A percentile compares a stretch with the other conserved stretches of the same genome.
Conservation (phyloP, 75 land plant genomes). For the Isoetes taiwanensis region DNA sequence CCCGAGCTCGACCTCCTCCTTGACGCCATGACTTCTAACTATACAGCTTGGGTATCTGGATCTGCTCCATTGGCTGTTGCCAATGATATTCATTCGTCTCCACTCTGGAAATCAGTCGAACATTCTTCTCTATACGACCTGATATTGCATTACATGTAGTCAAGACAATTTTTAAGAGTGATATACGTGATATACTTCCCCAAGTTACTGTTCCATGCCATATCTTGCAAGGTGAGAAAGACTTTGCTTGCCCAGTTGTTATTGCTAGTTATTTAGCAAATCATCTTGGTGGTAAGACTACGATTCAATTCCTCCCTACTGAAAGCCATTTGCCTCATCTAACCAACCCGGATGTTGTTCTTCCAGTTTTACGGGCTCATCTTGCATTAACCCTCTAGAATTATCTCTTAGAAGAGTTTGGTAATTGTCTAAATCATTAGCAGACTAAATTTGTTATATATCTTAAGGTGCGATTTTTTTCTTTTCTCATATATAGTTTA, state of each 20-base stretch:
- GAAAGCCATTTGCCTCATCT: constrained; percentile 76
- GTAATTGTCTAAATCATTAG: too few relatives aligned
- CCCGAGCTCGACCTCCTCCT: constrained; percentile 48
- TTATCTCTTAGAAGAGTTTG: too few relatives aligned
- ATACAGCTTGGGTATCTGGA: constrained; percentile 47
- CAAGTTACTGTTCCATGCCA: constrained; percentile 41
- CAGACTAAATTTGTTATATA: too few relatives aligned
- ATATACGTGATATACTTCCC: constrained; percentile 39
- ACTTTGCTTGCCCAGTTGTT: constrained; percentile 43
- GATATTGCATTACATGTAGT: constrained; percentile 51
- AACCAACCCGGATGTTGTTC: constrained; percentile 36
- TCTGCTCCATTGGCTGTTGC: constrained; percentile 67
- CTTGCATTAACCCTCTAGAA: too few relatives aligned
- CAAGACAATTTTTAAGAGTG: constrained; percentile 42
- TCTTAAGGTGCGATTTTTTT: too few relatives aligned
- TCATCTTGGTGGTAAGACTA: constrained; percentile 36
- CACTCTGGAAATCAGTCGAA: constrained; percentile 87
- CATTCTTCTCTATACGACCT: constrained; percentile 66
- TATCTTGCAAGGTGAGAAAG: constrained; percentile 42
- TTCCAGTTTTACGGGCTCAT: constrained; percentile 26
- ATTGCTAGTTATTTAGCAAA: constrained; percentile 41
- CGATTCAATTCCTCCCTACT: constrained; percentile 29
- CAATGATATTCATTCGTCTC: constrained; percentile 55
- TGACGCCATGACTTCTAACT: constrained; percentile 53
- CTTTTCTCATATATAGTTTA: too few relatives aligned